These are phyloP conservation scores for Starmerella floricola DNA, from an alignment of 805 yeast genomes.

Conservation along the genomic window DNA sequence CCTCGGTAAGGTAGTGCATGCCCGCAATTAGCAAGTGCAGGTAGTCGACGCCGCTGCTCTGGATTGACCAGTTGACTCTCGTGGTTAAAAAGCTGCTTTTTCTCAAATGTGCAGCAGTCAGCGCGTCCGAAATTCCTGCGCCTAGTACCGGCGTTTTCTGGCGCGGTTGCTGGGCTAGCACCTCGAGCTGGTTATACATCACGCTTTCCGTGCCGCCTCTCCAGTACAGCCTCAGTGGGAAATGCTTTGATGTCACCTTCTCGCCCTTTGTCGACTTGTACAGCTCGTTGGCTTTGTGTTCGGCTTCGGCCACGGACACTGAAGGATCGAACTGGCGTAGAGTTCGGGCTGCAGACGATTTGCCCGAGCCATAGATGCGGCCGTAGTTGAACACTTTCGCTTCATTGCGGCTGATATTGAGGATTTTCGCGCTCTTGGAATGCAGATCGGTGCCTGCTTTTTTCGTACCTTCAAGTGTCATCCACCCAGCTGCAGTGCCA, in stretches of 20 bases:
- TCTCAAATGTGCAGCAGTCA: conserved; percentile 52
- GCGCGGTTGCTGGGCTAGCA: conserved; percentile 64
- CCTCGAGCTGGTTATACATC: conserved; percentile 77
- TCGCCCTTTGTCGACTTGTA: conserved; percentile 78
- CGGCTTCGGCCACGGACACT: conserved; percentile 55
- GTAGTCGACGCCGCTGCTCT: conserved; percentile 95
- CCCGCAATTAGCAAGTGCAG: conserved; percentile 71
- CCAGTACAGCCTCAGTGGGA: conserved; percentile 27
- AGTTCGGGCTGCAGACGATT: conserved; percentile 73
- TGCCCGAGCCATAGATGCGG: conserved; percentile 95
- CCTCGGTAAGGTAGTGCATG: conserved; percentile 67
- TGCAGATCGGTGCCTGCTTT: conserved; percentile 86
- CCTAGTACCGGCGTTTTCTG: conserved; percentile 89
- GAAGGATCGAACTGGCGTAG: conserved; percentile 71
- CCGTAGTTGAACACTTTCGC: conserved; percentile 96
- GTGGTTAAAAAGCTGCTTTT: conserved; percentile 64
- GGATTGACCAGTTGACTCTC: conserved; percentile 94
- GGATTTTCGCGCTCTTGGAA: conserved; percentile 78
- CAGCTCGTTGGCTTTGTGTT: conserved; percentile 47
- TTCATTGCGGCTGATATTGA: conserved; percentile 80
- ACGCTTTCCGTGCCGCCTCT: conserved; percentile 90
- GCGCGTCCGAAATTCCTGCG: conserved; percentile 82
- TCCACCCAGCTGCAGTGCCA: conserved; percentile 96
- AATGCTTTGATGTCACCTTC: conserved; percentile 26
- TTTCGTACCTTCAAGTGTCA: conserved; percentile 95